phyloP scores from a whole-genome alignment of 1,139 yeast genomes.

The Arxiozyma telluris region DNA sequence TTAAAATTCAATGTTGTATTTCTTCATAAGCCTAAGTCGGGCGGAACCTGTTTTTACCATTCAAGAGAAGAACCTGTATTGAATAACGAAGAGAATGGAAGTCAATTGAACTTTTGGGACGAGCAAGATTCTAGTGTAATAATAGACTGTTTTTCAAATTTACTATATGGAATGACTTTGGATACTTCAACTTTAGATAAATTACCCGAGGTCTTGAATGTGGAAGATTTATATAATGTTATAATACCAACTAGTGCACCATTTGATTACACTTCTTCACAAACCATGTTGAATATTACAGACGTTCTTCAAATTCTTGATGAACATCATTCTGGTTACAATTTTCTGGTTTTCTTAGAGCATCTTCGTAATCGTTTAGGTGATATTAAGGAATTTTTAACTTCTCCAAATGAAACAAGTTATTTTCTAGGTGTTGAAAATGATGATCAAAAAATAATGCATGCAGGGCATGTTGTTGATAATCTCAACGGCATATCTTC shows the following conservation, averaged over 20 bases:
- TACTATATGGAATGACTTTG: slow-evolving; percentile 28
- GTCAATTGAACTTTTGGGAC: slow-evolving; percentile 48
- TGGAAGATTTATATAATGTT: slow-evolving; percentile 38
- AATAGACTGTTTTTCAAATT: slow-evolving; percentile 28
- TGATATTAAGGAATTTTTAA: slow-evolving; percentile 34
- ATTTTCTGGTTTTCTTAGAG: slow-evolving; percentile 32
- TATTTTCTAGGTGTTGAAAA: slow-evolving; percentile 31
- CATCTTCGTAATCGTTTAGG: slow-evolving; percentile 29
- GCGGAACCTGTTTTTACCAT: slow-evolving; percentile 37
- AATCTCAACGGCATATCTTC: slow-evolving; percentile 34
- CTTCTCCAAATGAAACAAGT: slow-evolving; percentile 27
- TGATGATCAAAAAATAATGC: slow-evolving; percentile 20
- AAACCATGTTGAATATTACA: slow-evolving; percentile 44
- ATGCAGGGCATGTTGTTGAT: slow-evolving; percentile 23
- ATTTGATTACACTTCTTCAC: slow-evolving; percentile 50
- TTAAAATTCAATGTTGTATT: slow-evolving; percentile 33
- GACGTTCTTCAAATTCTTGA: slow-evolving; percentile 50
- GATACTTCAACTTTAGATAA: slow-evolving; percentile 38
- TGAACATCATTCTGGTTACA: slow-evolving; percentile 46
- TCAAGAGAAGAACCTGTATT: slow-evolving; percentile 34
- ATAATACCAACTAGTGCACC: slow-evolving; percentile 43
- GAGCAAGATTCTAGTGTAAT: slow-evolving; percentile 23
- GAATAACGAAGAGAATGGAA: slow-evolving; percentile 35
- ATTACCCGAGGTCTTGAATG: slow-evolving; percentile 36
- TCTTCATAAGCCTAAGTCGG: slow-evolving; percentile 36